Percentiles rank a stretch among this genome's conserved stretches.
Conservation (phyloP, 176 grass and related monocot species). For the Zoysia pacifica region DNA sequence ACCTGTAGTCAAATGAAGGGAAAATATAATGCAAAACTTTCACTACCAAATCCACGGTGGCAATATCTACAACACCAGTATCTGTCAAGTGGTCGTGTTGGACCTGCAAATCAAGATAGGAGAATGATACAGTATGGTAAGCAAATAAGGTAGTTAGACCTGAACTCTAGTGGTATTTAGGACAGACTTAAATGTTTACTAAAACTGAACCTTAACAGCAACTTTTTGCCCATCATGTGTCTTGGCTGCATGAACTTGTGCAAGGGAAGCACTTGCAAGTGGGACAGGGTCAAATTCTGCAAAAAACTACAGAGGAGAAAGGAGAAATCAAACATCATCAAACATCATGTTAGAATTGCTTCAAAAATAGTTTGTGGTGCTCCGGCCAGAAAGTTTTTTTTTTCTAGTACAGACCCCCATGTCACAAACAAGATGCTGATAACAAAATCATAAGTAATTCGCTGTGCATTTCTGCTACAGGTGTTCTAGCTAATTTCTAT, state of each 20-base stretch:
- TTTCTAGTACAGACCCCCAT: conserved; percentile 1
- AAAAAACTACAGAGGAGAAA: conserved; percentile 57
- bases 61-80: conserved; percentile 85
- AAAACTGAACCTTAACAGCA: conserved; percentile 74
- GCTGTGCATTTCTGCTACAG: not conserved
- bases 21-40: conserved; percentile 78
- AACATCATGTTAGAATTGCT: conserved; percentile 22
- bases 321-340: not conserved
- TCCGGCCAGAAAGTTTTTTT: not conserved
- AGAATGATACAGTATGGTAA: not conserved
- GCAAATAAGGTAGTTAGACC: conserved; percentile 7
- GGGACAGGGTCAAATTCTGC: conserved; percentile 90
- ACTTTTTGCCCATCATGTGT: conserved; percentile 89
- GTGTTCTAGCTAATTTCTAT: not conserved
- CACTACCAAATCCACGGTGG: conserved; percentile 83
- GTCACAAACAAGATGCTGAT: not conserved
- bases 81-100: conserved; percentile 79
- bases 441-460: not conserved
- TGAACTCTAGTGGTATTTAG: not conserved
- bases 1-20: conserved; percentile 97
- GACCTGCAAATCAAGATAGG: conserved; percentile 57
- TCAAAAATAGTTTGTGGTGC: not conserved
- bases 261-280: conserved; percentile 93
- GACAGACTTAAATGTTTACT: not conserved
- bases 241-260: conserved; percentile 93